Evolutionary conservation across 2,329 filamentous ascomycete species (phyloP).

Genomic region (Biscogniauxia marginata): DNA sequence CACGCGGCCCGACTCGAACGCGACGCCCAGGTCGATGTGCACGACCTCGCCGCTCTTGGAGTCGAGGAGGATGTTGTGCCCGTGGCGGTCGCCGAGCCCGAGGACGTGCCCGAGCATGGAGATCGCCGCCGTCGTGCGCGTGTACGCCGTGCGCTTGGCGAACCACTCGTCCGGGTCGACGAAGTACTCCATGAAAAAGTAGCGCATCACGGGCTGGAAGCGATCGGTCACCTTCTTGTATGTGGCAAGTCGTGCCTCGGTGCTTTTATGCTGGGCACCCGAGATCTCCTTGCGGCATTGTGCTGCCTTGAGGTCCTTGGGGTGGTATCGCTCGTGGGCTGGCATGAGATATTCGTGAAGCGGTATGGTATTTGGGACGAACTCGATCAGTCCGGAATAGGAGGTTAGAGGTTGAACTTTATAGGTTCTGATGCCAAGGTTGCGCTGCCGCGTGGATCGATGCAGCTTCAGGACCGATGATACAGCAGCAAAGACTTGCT

Average conservation of each 20-base stretch:
- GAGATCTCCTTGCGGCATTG: slow-evolving; percentile 78
- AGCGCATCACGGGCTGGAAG: slow-evolving; percentile 91
- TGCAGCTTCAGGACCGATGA: slow-evolving; percentile 86
- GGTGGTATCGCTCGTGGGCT: slow-evolving; percentile 83
- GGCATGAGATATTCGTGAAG: slow-evolving; percentile 90
- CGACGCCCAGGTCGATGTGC: slow-evolving; percentile 94
- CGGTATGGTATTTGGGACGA: slow-evolving; percentile 89
- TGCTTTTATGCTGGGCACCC: slow-evolving; percentile 66
- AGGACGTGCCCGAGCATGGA: slow-evolving; percentile 93
- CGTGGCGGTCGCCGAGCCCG: slow-evolving; percentile 89
- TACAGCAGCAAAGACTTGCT: slow-evolving; percentile 96
- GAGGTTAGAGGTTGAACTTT: slow-evolving; percentile 90
- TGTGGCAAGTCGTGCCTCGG: slow-evolving; percentile 68
- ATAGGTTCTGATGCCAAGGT: slow-evolving; percentile 90
- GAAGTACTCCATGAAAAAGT: slow-evolving; percentile 97
- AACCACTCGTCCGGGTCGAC: slow-evolving; percentile 97
- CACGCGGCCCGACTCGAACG: slow-evolving; percentile 95
- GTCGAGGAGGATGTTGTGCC: slow-evolving; percentile 95
- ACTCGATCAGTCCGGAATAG: slow-evolving; percentile 90
- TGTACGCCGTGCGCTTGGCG: slow-evolving; percentile 82
- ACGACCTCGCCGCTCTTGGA: slow-evolving; percentile 87
- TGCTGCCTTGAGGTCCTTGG: slow-evolving; percentile 74
- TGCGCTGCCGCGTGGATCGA: slow-evolving; percentile 81
- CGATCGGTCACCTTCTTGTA: slow-evolving; percentile 77
- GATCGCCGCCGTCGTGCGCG: slow-evolving; percentile 87